Base-by-base conservation (phyloP, 2,329 filamentous ascomycete species). In the Teratosphaeria destructans region DNA sequence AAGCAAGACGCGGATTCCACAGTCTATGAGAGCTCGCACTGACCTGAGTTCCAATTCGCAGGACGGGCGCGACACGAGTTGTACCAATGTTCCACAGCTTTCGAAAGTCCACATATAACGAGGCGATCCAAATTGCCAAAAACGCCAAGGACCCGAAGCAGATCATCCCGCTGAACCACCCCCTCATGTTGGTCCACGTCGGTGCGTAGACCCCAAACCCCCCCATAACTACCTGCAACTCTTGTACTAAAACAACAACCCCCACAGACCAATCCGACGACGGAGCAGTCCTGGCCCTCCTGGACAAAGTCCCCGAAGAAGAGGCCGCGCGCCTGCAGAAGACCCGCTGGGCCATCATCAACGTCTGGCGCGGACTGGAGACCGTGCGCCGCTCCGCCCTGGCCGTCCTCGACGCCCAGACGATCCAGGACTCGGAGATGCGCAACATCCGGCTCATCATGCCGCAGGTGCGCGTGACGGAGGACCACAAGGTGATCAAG, bases 261-360 rank as follows among this genome's bases (percentile, higher is more conserved):
- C 2, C 27, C 19, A 32, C 52, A 54, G 52, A 54, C 19, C 52
- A 54, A 32, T 54, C 52, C 52, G 27, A 54, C 52, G 12, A 14
- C 52, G 52, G 52, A 16, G 52, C 52, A 32, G 27, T 54, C 27
- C 19, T 32, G 52, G 52, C 32, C 19, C 32, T 54, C 26, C 27
- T 32, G 10, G 52, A 54, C 1, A 56, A 19, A 23, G 8, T 32
- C 19, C 29, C 23, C 10, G 19, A 14, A n/a, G 47, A 43, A 10
- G 39, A 57, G 6, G 39, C 35, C 12, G 35, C 34, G 6, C 19
- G 10, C 11, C 56, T 57, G 32, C 26, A 23, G 6, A 35, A 57
- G n/a, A 52, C 43, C 11, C 23, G 56, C 12, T 57, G 23, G 23
- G 56, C 14, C 56, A 57, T 52, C 56, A 57, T 57, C 29, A 57